Base-by-base conservation (phyloP, 768 basidiomycete genomes). In the Gloeophyllum trabeum region DNA sequence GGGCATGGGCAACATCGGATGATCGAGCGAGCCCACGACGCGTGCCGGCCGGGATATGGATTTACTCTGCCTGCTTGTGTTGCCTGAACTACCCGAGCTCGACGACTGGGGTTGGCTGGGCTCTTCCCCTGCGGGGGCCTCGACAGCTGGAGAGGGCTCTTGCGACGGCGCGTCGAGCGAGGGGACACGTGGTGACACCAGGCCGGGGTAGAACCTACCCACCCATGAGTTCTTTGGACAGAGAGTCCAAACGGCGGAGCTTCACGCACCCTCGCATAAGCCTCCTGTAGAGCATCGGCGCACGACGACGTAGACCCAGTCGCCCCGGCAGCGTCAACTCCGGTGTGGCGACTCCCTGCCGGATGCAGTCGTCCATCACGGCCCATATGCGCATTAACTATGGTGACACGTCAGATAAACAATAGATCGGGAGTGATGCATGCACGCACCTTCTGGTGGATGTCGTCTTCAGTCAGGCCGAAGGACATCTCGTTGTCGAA, bases 341-440 rank as follows among this genome's bases (percentile, higher is more conserved):
- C 3, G 74, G 66, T 1, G 88, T 71, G 2, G 86, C 81, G 6
- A 97, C 91, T 16, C 93, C 93, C 2, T 73, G 71, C 21, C 65
- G 81, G 46, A 96, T 97, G 57, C 88, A 93, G 43, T 81, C 76
- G 54, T 94, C 90, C 93, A 96, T 96, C 4, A 91, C 88, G 42
- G 65, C 54, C 91, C 91, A 94, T 37, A 93, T 90, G 21, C 75
- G 73, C 70, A 78, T 74, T 49, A 88, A 70, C 65, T 64, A 39
- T 18, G 36, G 45, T 42, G 37, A 12, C 43, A 20, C 39, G 35
- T 10, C 35, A 28, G 7, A 42, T 38, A 25, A 35, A n/a, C n/a
- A n/a, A 24, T 35, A 38, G 7, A 36, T 35, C n/a, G 30, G 34
- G 41, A 36, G 22, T 24, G 22, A 24, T 41, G 19, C 24, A n/a